Conservation (phyloP, 768 basidiomycete species). For the Cystobasidium tubakii region DNA sequence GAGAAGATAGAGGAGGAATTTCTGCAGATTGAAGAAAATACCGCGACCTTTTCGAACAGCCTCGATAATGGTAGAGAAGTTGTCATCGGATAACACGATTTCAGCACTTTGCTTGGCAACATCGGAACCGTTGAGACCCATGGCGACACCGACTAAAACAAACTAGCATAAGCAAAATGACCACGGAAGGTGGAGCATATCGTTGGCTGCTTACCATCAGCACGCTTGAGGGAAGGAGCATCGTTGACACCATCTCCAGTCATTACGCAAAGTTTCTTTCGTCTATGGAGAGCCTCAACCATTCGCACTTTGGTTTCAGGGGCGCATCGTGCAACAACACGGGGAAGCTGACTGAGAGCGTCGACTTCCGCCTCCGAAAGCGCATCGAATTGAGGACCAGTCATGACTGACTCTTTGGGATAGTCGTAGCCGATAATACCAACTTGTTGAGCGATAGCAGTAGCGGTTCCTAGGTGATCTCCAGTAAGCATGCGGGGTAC, state of each 20-base stretch:
- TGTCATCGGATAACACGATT: slow-evolving; percentile 49
- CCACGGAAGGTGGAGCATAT: too few species aligned
- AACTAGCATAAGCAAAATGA: too few species aligned
- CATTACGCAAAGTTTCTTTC: slow-evolving; percentile 58
- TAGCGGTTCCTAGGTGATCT: slow-evolving; percentile 57
- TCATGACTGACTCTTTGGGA: slow-evolving; percentile 51
- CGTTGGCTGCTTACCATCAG: slow-evolving; percentile 62
- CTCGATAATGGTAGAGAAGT: slow-evolving; percentile 50
- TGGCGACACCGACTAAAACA: slow-evolving; percentile 47
- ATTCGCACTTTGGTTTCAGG: slow-evolving; percentile 55
- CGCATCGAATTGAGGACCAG: slow-evolving; percentile 50
- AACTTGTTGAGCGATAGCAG: slow-evolving; percentile 62
- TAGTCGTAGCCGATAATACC: slow-evolving; percentile 54
- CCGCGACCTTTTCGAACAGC: slow-evolving; percentile 44
- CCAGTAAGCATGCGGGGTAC: slow-evolving; percentile 57
- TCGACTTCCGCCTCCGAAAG: slow-evolving; percentile 55
- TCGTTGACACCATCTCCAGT: slow-evolving; percentile 67
- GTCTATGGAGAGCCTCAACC: slow-evolving; percentile 58
- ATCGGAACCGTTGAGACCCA: slow-evolving; percentile 41
- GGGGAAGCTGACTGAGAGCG: slow-evolving; percentile 53
- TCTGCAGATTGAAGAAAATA: slow-evolving; percentile 38
- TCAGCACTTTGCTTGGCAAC: slow-evolving; percentile 45
- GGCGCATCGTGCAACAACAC: slow-evolving; percentile 49
- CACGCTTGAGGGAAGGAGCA: slow-evolving; percentile 58
- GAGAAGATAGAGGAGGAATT: slow-evolving; percentile 40